These are phyloP conservation scores for Coemansia furcata DNA, from an alignment of 192 early-diverging fungal genomes.

Conservation along the genomic window DNA sequence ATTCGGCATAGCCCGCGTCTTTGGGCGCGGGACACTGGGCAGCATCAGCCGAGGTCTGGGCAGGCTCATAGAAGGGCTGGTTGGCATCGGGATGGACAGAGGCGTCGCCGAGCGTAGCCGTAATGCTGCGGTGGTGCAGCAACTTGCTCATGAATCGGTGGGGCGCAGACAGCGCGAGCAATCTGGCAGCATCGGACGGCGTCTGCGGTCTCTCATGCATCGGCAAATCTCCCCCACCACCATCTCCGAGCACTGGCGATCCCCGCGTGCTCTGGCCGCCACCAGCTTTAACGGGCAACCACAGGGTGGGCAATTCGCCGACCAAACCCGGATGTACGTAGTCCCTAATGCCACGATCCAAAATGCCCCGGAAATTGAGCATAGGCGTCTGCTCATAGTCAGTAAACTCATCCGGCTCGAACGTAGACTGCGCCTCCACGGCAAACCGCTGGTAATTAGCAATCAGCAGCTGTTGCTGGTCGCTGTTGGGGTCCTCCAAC, in stretches of 20 bases:
- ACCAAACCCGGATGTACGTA: constrained; percentile 67
- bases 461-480: constrained; percentile 16
- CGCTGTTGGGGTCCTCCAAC: constrained; percentile 1
- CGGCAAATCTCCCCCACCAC: background rate
- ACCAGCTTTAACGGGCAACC: constrained; percentile 58
- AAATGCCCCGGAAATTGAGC: constrained; percentile 66
- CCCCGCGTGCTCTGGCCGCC: background rate
- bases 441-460: constrained; percentile 52
- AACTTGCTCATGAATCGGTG: background rate
- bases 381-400: constrained; percentile 77
- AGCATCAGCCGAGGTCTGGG: background rate
- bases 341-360: constrained; percentile 69
- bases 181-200: background rate
- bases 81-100: background rate
- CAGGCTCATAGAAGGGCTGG: background rate
- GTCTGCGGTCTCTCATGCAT: background rate
- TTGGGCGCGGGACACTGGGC: background rate
- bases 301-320: constrained; percentile 68
- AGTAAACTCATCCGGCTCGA: constrained; percentile 51
- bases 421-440: constrained; percentile 42
- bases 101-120: background rate
- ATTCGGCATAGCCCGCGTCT: background rate
- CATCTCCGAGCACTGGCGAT: background rate
- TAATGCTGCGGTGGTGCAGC: background rate
- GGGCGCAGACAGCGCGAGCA: constrained; percentile 8